Evolutionary conservation across 129 eudicot species (phyloP), one percentile per base, ranked within the genome.

Genomic region (Chrysanthemum seticuspe): DNA sequence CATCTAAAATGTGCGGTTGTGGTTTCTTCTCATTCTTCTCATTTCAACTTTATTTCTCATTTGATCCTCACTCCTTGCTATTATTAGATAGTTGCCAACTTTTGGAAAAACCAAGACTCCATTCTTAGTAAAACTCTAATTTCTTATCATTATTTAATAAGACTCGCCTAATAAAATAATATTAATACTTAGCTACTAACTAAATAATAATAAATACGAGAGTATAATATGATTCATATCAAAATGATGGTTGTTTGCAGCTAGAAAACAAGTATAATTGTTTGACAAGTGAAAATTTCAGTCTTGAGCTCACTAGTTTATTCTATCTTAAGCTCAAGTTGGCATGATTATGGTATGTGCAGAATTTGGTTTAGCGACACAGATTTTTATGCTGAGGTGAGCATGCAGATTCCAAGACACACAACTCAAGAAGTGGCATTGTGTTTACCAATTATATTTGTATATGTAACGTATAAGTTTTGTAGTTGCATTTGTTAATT

Each of bases 371-470:
- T 48, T 25, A n/a, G 73, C 25, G 40, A 48, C 19, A 10, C 45
- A 36, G 56, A 34, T 7, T 74, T 74, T 34, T 52, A 51, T 47
- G n/a, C 63, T 5, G 45, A 54, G 66, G 72, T 16, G 56, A 53
- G 68, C 67, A 59, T 67, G 47, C 57, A 45, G 69, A 27, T 13
- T 15, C 68, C 40, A 58, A 66, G 68, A 6, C 23, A 56, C 68
- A 67, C 80, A 69, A 76, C 40, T 76, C 74, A 76, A 67, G 61
- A 65, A 57, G 44, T 56, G 79, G 50, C 73, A 52, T 47, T 48
- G 23, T 55, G 80, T 47, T 48, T 56, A 25, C 48, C 16, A 57
- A 40, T 13, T n/a, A 56, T 27, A n/a, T 67, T 15, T 59, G 68
- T 76, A 76, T 58, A 67, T 68, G n/a, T 57, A 58, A 57, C 68